phyloP scores from a whole-genome alignment of 2,329 filamentous ascomycete genomes.

The Fusarium ambrosium region DNA sequence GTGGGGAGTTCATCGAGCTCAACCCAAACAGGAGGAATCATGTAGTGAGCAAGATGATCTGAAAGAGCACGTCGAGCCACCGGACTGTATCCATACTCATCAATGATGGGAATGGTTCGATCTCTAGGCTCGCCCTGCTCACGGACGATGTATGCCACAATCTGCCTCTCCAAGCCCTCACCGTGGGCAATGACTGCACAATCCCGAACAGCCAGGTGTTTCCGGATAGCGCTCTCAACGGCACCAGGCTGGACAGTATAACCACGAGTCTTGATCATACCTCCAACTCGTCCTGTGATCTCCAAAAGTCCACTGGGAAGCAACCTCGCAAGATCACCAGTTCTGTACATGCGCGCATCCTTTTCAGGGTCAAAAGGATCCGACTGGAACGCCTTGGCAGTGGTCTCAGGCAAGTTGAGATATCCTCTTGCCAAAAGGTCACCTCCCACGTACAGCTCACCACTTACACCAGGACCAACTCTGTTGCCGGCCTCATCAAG shows the following conservation, averaged over 20 bases:
- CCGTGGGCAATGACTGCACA: constrained; percentile 82
- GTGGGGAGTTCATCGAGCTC: constrained; percentile 79
- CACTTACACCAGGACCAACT: constrained; percentile 72
- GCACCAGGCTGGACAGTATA: constrained; percentile 84
- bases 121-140: constrained; percentile 71
- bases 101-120: constrained; percentile 74
- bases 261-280: constrained; percentile 85
- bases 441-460: constrained; percentile 84
- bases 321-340: constrained; percentile 78
- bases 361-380: constrained; percentile 73
- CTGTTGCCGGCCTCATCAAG: constrained; percentile 76
- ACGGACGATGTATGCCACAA: constrained; percentile 82
- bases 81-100: constrained; percentile 79
- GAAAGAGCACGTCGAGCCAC: constrained; percentile 75
- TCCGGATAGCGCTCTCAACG: constrained; percentile 79
- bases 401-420: constrained; percentile 83
- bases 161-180: constrained; percentile 79
- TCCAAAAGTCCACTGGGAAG: constrained; percentile 77
- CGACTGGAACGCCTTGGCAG: constrained; percentile 76
- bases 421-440: constrained; percentile 80
- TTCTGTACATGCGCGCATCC: constrained; percentile 79
- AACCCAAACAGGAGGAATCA: constrained; percentile 86
- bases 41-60: constrained; percentile 81
- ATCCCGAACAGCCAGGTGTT: constrained; percentile 76
- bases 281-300: constrained; percentile 81